Evolutionary conservation across 2,329 filamentous ascomycete species (phyloP).

Genomic region (Fusarium oxysporum): DNA sequence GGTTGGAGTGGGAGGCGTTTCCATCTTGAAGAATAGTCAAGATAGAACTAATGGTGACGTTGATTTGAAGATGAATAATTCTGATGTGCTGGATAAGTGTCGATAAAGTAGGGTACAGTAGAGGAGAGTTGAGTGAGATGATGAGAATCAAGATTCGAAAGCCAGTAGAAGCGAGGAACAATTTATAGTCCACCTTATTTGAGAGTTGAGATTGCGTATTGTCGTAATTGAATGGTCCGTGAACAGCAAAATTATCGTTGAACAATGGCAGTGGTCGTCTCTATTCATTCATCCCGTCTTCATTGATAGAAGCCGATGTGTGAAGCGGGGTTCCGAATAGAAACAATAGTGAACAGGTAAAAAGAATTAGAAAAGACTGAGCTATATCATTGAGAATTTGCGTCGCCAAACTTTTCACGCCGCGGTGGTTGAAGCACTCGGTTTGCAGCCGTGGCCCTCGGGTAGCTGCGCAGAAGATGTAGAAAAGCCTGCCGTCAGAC

Average conservation of each 20-base stretch:
- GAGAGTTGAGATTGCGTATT: constrained; percentile 21
- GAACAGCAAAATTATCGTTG: not conserved
- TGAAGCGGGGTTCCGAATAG: constrained; percentile 4
- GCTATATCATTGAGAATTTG: not conserved
- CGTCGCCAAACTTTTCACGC: constrained; percentile 1
- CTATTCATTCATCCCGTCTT: constrained; percentile 17
- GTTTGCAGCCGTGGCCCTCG: constrained; percentile 24
- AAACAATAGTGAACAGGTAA: not conserved
- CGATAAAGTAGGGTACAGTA: not conserved
- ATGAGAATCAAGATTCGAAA: constrained; percentile 30
- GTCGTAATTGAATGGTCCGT: constrained; percentile 1
- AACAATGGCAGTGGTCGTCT: constrained; percentile 16
- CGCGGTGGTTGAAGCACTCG: not conserved
- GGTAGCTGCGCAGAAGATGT: constrained; percentile 25
- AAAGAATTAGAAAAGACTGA: not conserved
- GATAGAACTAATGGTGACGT: not conserved
- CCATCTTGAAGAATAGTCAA: constrained; percentile 11
- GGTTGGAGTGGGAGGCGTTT: constrained; percentile 11
- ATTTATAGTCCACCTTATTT: constrained; percentile 21
- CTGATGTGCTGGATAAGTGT: not conserved
- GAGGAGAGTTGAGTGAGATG: not conserved
- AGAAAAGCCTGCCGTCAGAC: constrained; percentile 3
- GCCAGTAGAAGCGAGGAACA: not conserved
- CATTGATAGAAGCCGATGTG: constrained; percentile 6
- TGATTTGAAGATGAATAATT: not conserved